Conservation (phyloP, 2,329 filamentous ascomycete species). For the Phaeosphaeriaceae sp. region DNA sequence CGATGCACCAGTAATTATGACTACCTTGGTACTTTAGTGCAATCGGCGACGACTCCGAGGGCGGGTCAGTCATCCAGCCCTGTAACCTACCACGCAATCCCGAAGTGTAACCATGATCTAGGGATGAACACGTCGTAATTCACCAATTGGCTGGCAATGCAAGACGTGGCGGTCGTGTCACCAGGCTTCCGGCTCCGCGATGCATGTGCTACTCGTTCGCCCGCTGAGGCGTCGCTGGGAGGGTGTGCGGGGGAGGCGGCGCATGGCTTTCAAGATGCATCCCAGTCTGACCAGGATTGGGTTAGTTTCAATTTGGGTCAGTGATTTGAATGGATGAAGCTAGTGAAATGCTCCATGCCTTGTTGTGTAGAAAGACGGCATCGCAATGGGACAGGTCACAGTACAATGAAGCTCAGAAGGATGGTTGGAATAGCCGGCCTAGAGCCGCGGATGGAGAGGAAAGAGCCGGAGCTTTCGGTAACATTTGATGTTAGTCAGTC, state of each 20-base stretch:
- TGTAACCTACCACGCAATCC: no score
- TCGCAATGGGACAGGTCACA: not conserved
- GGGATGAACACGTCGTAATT: not conserved
- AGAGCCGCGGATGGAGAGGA: slow-evolving; percentile 2
- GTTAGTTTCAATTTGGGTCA: slow-evolving; percentile 16
- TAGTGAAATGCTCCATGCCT: not conserved
- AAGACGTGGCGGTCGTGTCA: slow-evolving; percentile 17
- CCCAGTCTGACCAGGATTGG: slow-evolving; percentile 10
- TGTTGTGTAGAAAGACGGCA: not conserved
- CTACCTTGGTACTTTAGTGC: no score
- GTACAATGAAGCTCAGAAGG: not conserved
- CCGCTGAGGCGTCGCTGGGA: slow-evolving; percentile 8
- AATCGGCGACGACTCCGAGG: no score
- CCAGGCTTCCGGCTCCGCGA: slow-evolving; percentile 26
- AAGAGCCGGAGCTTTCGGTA: slow-evolving; percentile 1
- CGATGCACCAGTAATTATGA: no score
- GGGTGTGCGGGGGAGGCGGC: slow-evolving; percentile 22
- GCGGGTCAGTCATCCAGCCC: no score
- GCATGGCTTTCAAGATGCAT: not conserved
- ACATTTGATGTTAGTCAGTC: not conserved
- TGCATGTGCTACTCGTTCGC: slow-evolving; percentile 19
- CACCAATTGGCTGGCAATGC: slow-evolving; percentile 19
- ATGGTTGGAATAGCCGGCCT: not conserved
- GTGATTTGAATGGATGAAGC: no score
- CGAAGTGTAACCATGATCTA: no score